Evolutionary conservation across 2,329 filamentous ascomycete species (phyloP).

Genomic region (Cryphonectria nitschkei): DNA sequence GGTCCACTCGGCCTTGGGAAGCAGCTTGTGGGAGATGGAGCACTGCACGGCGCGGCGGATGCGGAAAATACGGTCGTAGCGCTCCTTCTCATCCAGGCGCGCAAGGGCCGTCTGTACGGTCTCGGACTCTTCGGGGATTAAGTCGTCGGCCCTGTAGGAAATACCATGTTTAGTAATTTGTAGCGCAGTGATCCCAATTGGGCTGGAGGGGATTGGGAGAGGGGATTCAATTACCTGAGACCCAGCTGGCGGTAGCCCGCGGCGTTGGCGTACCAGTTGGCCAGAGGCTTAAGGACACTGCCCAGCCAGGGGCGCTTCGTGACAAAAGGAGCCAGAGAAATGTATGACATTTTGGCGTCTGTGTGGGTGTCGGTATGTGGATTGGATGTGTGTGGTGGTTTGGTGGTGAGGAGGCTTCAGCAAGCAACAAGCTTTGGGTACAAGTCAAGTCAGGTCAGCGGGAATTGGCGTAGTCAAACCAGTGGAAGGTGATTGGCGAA

Average conservation of each 20-base stretch:
- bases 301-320: constrained; percentile 84
- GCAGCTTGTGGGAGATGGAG: constrained; percentile 65
- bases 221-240: constrained; percentile 68
- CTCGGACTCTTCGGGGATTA: constrained; percentile 92
- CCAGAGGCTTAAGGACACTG: constrained; percentile 76
- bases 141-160: constrained; percentile 80
- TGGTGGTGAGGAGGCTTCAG: constrained; percentile 24
- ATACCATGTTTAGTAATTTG: neutral
- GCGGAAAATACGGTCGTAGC: constrained; percentile 97
- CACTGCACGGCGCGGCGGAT: constrained; percentile 91
- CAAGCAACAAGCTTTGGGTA: constrained; percentile 3
- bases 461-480: constrained; percentile 14
- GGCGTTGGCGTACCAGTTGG: constrained; percentile 87
- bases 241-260: constrained; percentile 93
- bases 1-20: constrained; percentile 65
- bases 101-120: constrained; percentile 84
- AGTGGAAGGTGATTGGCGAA: constrained; percentile 2
- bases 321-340: constrained; percentile 75
- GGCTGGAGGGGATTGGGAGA: neutral
- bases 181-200: constrained; percentile 17
- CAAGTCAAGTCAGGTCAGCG: constrained; percentile 18
- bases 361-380: constrained; percentile 34
- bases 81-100: constrained; percentile 86
- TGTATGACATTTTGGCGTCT: constrained; percentile 65
- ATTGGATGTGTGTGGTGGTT: constrained; percentile 31